Evolutionary conservation across 2,329 filamentous ascomycete genomes (phyloP).

Genomic region (Rutstroemia sp.): DNA sequence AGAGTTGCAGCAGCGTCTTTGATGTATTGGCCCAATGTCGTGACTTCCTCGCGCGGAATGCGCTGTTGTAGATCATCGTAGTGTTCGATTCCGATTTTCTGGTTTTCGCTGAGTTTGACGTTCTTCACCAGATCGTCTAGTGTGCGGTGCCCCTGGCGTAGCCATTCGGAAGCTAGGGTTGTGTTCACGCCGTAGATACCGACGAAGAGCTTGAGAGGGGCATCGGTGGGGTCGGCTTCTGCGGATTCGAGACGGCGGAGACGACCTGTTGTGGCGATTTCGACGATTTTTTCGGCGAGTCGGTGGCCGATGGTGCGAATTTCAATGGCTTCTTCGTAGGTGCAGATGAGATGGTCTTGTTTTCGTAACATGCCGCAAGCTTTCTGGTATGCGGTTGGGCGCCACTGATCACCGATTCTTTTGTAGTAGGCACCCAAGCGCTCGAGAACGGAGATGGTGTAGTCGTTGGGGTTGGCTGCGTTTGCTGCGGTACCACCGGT

Average conservation of each 20-base stretch:
- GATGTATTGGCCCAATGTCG: constrained; percentile 60
- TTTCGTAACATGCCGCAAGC: constrained; percentile 66
- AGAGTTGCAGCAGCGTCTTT: constrained; percentile 48
- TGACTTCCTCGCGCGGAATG: constrained; percentile 72
- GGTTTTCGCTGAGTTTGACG: constrained; percentile 59
- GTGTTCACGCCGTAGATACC: constrained; percentile 74
- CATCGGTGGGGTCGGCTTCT: constrained; percentile 57
- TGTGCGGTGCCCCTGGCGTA: constrained; percentile 65
- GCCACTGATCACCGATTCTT: constrained; percentile 69
- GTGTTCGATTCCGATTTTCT: constrained; percentile 69
- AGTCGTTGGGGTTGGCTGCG: constrained; percentile 59
- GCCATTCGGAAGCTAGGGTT: constrained; percentile 65
- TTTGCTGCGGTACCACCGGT: constrained; percentile 39
- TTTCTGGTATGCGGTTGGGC: constrained; percentile 66
- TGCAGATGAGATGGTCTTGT: constrained; percentile 56
- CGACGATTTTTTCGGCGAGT: constrained; percentile 79
- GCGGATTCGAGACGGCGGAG: constrained; percentile 67
- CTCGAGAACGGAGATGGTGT: constrained; percentile 69
- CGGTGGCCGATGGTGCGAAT: constrained; percentile 65
- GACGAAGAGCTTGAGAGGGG: constrained; percentile 61
- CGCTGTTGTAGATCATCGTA: constrained; percentile 72
- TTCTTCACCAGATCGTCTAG: constrained; percentile 61
- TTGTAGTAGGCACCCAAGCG: constrained; percentile 75
- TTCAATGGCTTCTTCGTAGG: constrained; percentile 58
- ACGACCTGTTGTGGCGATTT: constrained; percentile 69